Evolutionary conservation across 148 eudicot genomes (phyloP).

Genomic region (Heliosperma pusillum): DNA sequence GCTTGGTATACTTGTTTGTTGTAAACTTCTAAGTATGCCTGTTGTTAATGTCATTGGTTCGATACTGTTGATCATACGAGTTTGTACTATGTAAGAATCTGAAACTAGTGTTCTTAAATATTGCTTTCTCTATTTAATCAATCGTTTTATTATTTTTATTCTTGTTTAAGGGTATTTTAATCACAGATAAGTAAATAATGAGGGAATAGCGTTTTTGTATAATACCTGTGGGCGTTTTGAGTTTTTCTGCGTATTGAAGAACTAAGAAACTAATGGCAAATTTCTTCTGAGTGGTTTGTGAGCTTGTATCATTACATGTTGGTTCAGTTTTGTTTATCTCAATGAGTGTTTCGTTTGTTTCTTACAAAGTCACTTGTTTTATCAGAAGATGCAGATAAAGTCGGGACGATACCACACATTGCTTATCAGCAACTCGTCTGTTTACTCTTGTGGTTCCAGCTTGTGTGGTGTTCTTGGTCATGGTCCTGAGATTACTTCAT

Average conservation of each 20-base stretch:
- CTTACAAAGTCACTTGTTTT: constrained; percentile 12
- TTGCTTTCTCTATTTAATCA: background rate
- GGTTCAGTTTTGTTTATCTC: background rate
- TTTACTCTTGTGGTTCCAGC: constrained; percentile 90
- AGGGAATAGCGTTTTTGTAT: too few species aligned
- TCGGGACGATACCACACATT: constrained; percentile 87
- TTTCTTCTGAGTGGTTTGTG: background rate
- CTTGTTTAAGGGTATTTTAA: too few species aligned
- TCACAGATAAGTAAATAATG: too few species aligned
- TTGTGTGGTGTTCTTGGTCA: constrained; percentile 98
- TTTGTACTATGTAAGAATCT: background rate
- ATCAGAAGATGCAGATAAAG: constrained; percentile 86
- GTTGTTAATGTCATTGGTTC: too few species aligned
- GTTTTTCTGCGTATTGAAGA: background rate
- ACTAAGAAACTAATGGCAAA: background rate
- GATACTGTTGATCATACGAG: too few species aligned
- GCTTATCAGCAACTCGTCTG: constrained; percentile 67
- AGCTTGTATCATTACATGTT: background rate
- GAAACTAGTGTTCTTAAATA: background rate
- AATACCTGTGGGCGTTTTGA: too few species aligned
- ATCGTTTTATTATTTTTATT: too few species aligned
- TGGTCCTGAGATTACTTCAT: constrained; percentile 83
- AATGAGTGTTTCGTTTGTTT: constrained; percentile 13
- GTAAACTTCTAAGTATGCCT: too few species aligned
- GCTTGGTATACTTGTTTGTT: too few species aligned